Evolutionary conservation across 108 stramenopile species (phyloP).

Genomic region (Nitzschia sp.): DNA sequence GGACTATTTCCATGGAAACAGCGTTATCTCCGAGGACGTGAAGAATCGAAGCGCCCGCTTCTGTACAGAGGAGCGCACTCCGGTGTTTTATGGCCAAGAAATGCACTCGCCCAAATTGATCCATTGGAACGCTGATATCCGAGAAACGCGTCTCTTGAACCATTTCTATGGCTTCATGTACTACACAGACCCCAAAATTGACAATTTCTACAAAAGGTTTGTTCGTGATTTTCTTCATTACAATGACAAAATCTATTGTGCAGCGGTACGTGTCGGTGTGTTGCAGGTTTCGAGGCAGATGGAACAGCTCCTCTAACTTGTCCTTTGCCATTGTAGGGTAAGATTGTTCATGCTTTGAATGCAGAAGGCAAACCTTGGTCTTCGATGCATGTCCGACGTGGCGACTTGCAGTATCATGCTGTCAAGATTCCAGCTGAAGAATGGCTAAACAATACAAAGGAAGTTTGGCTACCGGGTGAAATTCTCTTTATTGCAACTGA

Average conservation of each 20-base stretch:
- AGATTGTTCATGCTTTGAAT: conserved; percentile 67
- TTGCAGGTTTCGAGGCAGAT: no score
- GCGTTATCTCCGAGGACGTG: conserved; percentile 35
- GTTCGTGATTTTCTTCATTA: conserved; percentile 83
- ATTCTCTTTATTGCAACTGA: conserved; percentile 80
- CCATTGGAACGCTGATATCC: conserved; percentile 65
- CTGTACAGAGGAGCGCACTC: conserved; percentile 37
- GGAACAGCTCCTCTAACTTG: background rate
- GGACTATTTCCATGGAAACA: conserved; percentile 41
- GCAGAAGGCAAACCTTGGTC: conserved; percentile 53
- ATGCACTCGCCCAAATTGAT: conserved; percentile 51
- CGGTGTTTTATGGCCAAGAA: conserved; percentile 46
- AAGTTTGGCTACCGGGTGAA: conserved; percentile 50
- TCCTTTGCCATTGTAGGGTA: conserved; percentile 28
- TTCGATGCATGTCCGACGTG: conserved; percentile 72
- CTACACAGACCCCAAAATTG: conserved; percentile 75
- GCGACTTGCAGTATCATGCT: conserved; percentile 75
- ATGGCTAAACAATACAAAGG: conserved; percentile 63
- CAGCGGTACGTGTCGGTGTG: conserved; percentile 34
- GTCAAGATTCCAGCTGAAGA: conserved; percentile 60
- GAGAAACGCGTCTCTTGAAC: conserved; percentile 58
- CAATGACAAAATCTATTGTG: conserved; percentile 82
- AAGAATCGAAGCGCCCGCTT: conserved; percentile 48
- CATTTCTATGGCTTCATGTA: conserved; percentile 83
- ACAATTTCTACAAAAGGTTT: conserved; percentile 69